These are phyloP conservation scores for Chrysanthemum lavandulifolium DNA, from an alignment of 129 eudicot species.

Conservation along the genomic window DNA sequence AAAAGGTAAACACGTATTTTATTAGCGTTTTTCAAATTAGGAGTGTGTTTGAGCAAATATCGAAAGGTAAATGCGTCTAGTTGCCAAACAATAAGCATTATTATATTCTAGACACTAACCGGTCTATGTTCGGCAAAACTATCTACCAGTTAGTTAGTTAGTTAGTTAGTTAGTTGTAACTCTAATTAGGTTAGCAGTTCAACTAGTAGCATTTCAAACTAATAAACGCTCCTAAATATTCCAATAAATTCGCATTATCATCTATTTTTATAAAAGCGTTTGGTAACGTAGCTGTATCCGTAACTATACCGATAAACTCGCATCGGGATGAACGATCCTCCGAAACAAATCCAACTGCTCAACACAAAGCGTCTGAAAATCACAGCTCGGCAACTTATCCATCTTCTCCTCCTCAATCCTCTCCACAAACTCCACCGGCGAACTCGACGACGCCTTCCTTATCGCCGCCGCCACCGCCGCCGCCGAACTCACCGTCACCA, in stretches of 20 bases:
- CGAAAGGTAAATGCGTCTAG: too few species aligned
- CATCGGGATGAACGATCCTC: conserved; percentile 69
- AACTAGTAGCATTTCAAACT: too few species aligned
- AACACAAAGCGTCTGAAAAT: conserved; percentile 74
- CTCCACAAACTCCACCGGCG: conserved; percentile 89
- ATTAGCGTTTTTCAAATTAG: too few species aligned
- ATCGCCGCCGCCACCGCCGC: conserved; percentile 74
- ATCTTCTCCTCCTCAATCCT: conserved; percentile 48
- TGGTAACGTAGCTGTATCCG: neutral
- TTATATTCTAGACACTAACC: too few species aligned
- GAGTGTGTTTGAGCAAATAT: too few species aligned
- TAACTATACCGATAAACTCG: conserved; percentile 69
- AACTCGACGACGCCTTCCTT: conserved; percentile 61
- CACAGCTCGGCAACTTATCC: conserved; percentile 64
- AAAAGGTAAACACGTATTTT: too few species aligned
- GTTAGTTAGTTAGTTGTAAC: too few species aligned
- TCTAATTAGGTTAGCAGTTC: too few species aligned
- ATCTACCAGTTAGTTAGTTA: too few species aligned
- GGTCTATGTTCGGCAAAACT: too few species aligned
- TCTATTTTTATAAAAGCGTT: neutral
- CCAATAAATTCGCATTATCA: too few species aligned
- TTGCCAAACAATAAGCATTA: too few species aligned
- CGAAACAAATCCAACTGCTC: conserved; percentile 84
- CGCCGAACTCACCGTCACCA: conserved; percentile 45
- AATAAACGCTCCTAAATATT: neutral